phyloP scores from a whole-genome alignment of 805 yeast genomes.

The Hanseniaspora jakobsenii region DNA sequence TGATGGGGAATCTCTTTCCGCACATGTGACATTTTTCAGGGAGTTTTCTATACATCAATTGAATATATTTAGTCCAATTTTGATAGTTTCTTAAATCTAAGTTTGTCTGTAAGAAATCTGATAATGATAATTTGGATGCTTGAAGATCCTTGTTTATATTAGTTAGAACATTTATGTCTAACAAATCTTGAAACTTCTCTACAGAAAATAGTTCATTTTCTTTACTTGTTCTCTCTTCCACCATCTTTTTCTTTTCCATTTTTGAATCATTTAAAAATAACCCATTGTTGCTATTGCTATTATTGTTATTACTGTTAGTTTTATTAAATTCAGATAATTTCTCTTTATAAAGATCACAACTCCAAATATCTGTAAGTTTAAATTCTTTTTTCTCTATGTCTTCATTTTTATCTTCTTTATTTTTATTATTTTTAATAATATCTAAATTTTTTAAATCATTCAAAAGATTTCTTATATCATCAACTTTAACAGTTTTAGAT shows the following conservation, averaged over 20 bases:
- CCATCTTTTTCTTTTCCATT: too few species aligned
- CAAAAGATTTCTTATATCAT: constrained; percentile 3
- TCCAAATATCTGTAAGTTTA: not conserved
- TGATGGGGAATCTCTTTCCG: constrained; percentile 66
- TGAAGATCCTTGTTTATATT: constrained; percentile 13
- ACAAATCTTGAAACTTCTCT: not conserved
- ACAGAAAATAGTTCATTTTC: too few species aligned
- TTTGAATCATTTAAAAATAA: too few species aligned
- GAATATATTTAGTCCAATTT: constrained; percentile 23
- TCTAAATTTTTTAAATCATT: constrained; percentile 1
- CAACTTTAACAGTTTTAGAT: constrained; percentile 4
- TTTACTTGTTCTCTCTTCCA: too few species aligned
- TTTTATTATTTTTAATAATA: not conserved
- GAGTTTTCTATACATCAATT: constrained; percentile 30
- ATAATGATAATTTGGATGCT: constrained; percentile 2
- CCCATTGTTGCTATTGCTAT: not conserved
- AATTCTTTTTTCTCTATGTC: not conserved
- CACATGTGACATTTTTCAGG: constrained; percentile 80
- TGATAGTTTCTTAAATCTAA: constrained; percentile 23
- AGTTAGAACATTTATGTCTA: constrained; percentile 4
- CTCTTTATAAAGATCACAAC: not conserved
- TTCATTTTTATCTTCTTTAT: not conserved
- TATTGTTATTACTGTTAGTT: not conserved
- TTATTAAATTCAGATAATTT: not conserved
- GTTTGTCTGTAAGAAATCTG: constrained; percentile 22